A percentile compares a stretch with the other conserved stretches of the same genome.
phyloP scores from a whole-genome alignment of 1,139 yeast genomes.

The Taiozyma sp. region DNA sequence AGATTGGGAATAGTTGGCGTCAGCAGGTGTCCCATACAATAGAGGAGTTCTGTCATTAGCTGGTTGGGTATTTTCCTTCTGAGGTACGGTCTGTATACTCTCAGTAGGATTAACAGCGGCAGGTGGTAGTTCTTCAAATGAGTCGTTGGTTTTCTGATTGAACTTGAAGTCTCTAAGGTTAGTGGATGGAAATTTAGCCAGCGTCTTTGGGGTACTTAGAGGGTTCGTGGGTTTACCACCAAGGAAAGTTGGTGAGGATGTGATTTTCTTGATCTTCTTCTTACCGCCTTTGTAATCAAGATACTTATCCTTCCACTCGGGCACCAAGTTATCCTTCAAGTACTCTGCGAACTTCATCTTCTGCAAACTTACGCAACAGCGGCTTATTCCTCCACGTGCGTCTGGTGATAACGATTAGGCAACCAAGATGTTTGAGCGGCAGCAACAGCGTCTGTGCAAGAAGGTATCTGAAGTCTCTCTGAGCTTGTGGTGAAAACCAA shows the following conservation, averaged over 20 bases:
- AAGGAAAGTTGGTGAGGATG: conserved; percentile 12
- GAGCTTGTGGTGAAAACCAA: neutral
- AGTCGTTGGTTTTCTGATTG: conserved; percentile 6
- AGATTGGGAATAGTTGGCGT: conserved; percentile 10
- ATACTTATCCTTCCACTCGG: conserved; percentile 86
- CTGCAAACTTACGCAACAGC: neutral
- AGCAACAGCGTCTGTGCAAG: neutral
- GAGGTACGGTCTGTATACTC: neutral
- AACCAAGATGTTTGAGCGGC: too few relatives aligned
- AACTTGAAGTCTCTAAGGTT: conserved; percentile 7
- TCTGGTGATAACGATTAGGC: neutral
- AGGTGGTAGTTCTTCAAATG: conserved; percentile 23
- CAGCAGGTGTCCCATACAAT: neutral
- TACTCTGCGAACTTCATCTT: conserved; percentile 31
- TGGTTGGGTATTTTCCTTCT: neutral
- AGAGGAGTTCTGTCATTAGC: conserved; percentile 2
- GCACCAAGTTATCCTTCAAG: conserved; percentile 36
- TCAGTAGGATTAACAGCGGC: conserved; percentile 21
- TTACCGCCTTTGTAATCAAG: conserved; percentile 70
- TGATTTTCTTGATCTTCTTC: conserved; percentile 48
- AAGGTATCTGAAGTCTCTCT: neutral
- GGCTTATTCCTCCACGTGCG: neutral
- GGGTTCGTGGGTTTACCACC: conserved; percentile 8
- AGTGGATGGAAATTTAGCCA: conserved; percentile 3
- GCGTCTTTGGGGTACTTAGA: conserved; percentile 1